Base-by-base conservation (phyloP, 1,139 yeast genomes). In the Saccharomyces hybrid region DNA sequence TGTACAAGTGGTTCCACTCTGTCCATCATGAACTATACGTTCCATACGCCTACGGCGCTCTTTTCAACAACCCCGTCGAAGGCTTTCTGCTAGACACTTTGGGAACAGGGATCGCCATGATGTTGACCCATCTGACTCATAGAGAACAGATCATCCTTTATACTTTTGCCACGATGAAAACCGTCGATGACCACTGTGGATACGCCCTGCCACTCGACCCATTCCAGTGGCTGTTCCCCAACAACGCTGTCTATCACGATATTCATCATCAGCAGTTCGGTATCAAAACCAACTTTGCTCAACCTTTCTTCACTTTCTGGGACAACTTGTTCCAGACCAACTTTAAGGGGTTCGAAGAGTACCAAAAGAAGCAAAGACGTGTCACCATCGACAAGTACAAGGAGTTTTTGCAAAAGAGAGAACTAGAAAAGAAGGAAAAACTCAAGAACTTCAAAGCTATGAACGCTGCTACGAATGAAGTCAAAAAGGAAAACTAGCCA, bases 121-220 rank as follows among this genome's bases (percentile, higher is more conserved):
- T 88, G 31, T 61, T 80, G 14, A 79, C 88, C 2, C 77, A 79
- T 1, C 75, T 93, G 62, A 73, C 88, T 2, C 86, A 90, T 51
- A 81, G 96, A 57, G 98, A 93, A 73, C 75, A 85, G 52, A 75
- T 87, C 38, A 62, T 86, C 21, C 75, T 93, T 57, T 93, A 78
- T 73, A 84, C 93, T 2, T 88, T 93, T 70, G 88, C 96, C 14
- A 93, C 99, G 4, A 73, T 93, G 79, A 93, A 93, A 73, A 93
- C 99, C 1, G 96, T 93, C 52, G 99, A 93, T 71, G 99, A 93
- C 71, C 99, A 93, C 72, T 93, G 98, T 72, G 99, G 99, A 19
- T 93, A 91, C 72, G 83, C 90, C 50, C 75, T 93, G 57, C 99
- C 98, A 16, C 87, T 75, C 70, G 99, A 93, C 70, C 83, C 91